Base-by-base conservation (phyloP, 169 alveolate genomes). In the Plasmodium berghei region DNA sequence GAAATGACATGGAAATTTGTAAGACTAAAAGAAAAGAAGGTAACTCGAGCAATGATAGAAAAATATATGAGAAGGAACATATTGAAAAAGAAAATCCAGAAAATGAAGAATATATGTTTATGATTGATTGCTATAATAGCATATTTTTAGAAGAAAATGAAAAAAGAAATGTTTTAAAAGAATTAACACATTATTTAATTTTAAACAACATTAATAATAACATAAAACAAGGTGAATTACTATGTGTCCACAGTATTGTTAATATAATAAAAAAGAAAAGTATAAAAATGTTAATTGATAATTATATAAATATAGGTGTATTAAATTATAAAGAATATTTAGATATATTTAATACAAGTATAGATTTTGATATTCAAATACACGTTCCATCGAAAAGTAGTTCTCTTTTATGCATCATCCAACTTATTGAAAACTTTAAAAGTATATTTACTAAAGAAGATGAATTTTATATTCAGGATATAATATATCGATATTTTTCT, bases 251-350 rank as follows among this genome's bases (percentile, higher is more conserved):
- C 66, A 92, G 95, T 34, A 83, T 94, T 75, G 94, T 93, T 58
- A 95, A 95, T 66, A 92, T 93, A 42, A 91, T 94, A 66, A 92
- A 96, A 62, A 95, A 94, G 85, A 92, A 92, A 75, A 80, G 95
- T 48, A 94, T 95, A 58, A 88, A 75, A 54, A 93, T 73, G 75
- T 87, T 95, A 88, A 75, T 95, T 9, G 90, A 93, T 58, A 93
- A 94, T 72, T 94, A 95, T 88, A 90, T 94, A 42, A 93, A 92
- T 56, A 91, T 94, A 34, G 91, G 91, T 16, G 91, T 86, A 3
- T 54, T 86, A 28, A 86, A 72, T 59, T 86, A 86, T 61, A 86
- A 45, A 46, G 87, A 86, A 18, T 86, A 86, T 86, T 71, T 86
- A 63, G 91, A 64, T 61, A 86, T 86, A 45, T 86, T 86, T 63